phyloP scores from a whole-genome alignment of 495 filamentous ascomycete genomes.

The Aspergillus wentii region DNA sequence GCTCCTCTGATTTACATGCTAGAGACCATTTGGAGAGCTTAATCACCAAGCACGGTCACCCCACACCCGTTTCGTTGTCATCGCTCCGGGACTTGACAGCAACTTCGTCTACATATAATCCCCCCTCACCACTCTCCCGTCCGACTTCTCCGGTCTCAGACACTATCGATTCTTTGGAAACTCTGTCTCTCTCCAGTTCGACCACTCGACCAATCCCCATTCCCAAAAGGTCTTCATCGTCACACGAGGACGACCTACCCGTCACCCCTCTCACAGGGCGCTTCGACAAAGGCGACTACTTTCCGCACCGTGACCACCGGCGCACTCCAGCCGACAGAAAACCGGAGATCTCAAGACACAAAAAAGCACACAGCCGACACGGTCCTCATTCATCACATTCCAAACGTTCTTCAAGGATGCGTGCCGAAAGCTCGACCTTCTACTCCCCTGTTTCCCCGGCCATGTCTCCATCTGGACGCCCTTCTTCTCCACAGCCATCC shows the following conservation, averaged over 20 bases:
- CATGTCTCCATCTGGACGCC: constrained; percentile 32
- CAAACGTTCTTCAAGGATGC: constrained; percentile 25
- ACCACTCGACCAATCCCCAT: constrained; percentile 39
- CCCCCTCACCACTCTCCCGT: constrained; percentile 27
- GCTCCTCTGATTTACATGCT: constrained; percentile 63
- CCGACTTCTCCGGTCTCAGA: constrained; percentile 14
- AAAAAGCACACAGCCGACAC: constrained; percentile 5
- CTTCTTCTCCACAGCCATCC: constrained; percentile 31
- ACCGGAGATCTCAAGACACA: constrained; percentile 10
- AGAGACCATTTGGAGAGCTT: constrained; percentile 70
- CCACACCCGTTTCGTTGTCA: constrained; percentile 60
- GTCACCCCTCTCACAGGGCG: constrained; percentile 42
- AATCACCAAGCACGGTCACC: constrained; percentile 40
- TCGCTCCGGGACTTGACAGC: constrained; percentile 71
- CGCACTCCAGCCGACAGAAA: constrained; percentile 19
- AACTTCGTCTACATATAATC: constrained; percentile 57
- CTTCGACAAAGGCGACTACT: constrained; percentile 34
- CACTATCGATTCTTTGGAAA: constrained; percentile 20
- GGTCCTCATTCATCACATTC: constrained; percentile 17
- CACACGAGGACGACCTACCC: constrained; percentile 32
- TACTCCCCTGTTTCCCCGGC: constrained; percentile 32
- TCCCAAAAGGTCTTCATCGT: constrained; percentile 20
- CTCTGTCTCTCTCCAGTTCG: constrained; percentile 22
- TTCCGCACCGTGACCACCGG: constrained; percentile 29
- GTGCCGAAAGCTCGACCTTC: constrained; percentile 32